phyloP scores from a whole-genome alignment of 441 rosid genomes.

The Kokia cookei region DNA sequence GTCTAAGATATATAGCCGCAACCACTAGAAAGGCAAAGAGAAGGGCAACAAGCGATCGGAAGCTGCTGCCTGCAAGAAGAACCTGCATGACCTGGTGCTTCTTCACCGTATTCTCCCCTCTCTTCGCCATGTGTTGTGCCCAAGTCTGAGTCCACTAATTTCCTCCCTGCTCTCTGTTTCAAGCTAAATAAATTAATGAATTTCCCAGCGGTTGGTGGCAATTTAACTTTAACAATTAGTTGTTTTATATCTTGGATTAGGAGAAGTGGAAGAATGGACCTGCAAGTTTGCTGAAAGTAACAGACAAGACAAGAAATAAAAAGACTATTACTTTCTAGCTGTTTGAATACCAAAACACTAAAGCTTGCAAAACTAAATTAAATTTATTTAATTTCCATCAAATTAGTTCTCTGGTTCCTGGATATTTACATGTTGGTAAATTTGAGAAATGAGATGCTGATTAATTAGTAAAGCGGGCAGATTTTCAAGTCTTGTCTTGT shows the following conservation, averaged over 20 bases:
- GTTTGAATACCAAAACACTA: constrained; percentile 13
- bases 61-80: constrained; percentile 29
- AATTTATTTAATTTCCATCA: too few relatives aligned
- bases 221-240: background rate
- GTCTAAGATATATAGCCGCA: constrained; percentile 34
- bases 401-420: too few relatives aligned
- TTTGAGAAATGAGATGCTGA: background rate
- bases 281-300: constrained; percentile 27
- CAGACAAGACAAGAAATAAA: background rate
- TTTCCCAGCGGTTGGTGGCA: background rate
- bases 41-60: constrained; percentile 60
- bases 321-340: background rate
- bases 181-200: background rate
- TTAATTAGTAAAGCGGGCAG: background rate
- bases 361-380: background rate
- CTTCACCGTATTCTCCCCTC: constrained; percentile 38
- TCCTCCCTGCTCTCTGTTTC: constrained; percentile 15
- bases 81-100: constrained; percentile 24
- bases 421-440: background rate
- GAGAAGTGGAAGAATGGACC: background rate
- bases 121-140: too few relatives aligned
- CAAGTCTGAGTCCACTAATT: background rate
- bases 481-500: background rate
- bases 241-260: constrained; percentile 15
- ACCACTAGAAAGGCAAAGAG: constrained; percentile 47